These are phyloP conservation scores for Grosmannia serpens DNA, from an alignment of 2,329 filamentous ascomycete species.

Conservation along the genomic window DNA sequence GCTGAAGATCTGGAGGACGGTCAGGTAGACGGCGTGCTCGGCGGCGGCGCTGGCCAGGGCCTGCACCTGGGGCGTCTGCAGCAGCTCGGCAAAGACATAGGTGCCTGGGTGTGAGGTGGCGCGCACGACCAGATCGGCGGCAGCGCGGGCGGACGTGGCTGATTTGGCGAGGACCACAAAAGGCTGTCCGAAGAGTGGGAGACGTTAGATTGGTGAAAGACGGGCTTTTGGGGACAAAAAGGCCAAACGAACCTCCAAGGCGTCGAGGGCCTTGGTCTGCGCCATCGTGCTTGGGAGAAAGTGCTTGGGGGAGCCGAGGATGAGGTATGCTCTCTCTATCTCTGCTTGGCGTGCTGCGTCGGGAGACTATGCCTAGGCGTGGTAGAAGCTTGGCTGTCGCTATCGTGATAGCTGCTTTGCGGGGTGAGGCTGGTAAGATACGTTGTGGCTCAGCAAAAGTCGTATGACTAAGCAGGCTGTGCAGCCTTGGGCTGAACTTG, in stretches of 20 bases:
- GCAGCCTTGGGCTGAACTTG: not conserved
- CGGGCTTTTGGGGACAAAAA: not conserved
- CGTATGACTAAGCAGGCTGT: not conserved
- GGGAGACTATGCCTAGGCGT: not conserved
- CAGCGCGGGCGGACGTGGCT: conserved; percentile 70
- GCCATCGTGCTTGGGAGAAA: conserved; percentile 43
- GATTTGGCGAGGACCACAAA: conserved; percentile 83
- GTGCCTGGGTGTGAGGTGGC: conserved; percentile 85
- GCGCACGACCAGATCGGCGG: conserved; percentile 74
- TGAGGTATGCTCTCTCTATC: not conserved
- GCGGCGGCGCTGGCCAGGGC: conserved; percentile 42
- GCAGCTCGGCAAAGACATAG: conserved; percentile 89
- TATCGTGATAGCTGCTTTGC: not conserved
- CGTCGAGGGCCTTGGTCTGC: conserved; percentile 56
- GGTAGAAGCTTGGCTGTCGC: not conserved
- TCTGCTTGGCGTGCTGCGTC: not conserved
- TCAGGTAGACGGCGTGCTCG: conserved; percentile 54
- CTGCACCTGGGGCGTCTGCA: conserved; percentile 69
- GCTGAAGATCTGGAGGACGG: conserved; percentile 76
- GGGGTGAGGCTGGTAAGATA: not conserved
- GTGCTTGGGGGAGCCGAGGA: not conserved
- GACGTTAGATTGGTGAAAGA: not conserved
- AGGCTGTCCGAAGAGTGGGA: conserved; percentile 41
- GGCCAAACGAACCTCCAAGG: conserved; percentile 41
- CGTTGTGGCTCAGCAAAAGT: not conserved